phyloP scores from a whole-genome alignment of 345 rosid genomes.

The Combretum micranthum region DNA sequence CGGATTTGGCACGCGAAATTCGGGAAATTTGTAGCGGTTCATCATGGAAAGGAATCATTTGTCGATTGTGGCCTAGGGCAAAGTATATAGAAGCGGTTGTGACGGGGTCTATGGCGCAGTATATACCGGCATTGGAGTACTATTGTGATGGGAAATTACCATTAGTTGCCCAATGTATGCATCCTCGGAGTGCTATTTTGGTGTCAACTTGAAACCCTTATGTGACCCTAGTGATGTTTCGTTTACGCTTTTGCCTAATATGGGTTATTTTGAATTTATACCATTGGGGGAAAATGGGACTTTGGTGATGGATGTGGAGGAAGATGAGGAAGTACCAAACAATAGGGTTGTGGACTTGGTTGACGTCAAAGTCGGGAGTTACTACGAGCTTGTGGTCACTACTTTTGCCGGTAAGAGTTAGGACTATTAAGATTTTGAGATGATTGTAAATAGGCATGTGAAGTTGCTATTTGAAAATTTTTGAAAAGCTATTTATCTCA shows the following conservation, averaged over 20 bases:
- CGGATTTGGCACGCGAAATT: constrained; percentile 42
- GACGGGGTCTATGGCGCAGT: constrained; percentile 69
- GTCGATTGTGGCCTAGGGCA: constrained; percentile 55
- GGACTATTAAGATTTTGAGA: neutral
- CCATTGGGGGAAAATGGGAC: constrained; percentile 45
- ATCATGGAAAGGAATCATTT: constrained; percentile 60
- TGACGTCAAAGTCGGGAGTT: constrained; percentile 38
- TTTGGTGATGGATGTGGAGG: constrained; percentile 25
- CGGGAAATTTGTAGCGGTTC: constrained; percentile 36
- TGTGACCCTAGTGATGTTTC: constrained; percentile 47
- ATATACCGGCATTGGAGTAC: constrained; percentile 48
- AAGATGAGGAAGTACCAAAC: constrained; percentile 34
- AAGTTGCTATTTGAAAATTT: no score
- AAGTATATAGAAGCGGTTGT: constrained; percentile 66
- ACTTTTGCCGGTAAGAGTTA: constrained; percentile 49
- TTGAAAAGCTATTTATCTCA: no score
- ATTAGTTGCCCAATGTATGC: constrained; percentile 65
- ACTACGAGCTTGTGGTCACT: constrained; percentile 58
- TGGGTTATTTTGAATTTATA: constrained; percentile 59
- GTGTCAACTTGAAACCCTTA: constrained; percentile 58
- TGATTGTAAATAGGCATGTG: no score
- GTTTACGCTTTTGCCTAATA: constrained; percentile 57
- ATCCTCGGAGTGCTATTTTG: constrained; percentile 65
- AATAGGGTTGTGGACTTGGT: constrained; percentile 48
- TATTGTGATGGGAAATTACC: constrained; percentile 53